Evolutionary conservation across 2,329 filamentous ascomycete species (phyloP).

Genomic region (Ceratocystis eucalypticola): DNA sequence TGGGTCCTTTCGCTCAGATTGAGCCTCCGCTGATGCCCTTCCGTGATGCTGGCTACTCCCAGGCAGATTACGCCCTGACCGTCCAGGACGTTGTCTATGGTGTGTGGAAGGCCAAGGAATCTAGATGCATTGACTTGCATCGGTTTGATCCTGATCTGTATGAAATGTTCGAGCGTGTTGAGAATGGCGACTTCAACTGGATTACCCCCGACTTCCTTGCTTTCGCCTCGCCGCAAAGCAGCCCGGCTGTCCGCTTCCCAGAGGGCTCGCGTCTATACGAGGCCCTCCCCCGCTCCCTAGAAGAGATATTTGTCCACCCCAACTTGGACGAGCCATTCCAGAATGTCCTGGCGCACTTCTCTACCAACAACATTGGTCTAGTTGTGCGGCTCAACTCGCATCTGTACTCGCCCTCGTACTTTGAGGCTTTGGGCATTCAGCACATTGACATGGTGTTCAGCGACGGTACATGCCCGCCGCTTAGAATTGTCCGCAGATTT

Average conservation of each 20-base stretch:
- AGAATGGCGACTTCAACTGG: slow-evolving; percentile 99
- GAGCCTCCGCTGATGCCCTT: slow-evolving; percentile 98
- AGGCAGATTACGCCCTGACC: slow-evolving; percentile 89
- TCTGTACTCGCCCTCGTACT: slow-evolving; percentile 93
- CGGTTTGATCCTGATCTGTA: slow-evolving; percentile 97
- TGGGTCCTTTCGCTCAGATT: slow-evolving; percentile 90
- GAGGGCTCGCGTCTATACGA: slow-evolving; percentile 60
- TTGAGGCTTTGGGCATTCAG: slow-evolving; percentile 85
- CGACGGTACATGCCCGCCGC: slow-evolving; percentile 84
- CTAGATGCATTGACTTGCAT: slow-evolving; percentile 77
- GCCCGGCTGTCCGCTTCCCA: slow-evolving; percentile 58
- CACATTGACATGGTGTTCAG: slow-evolving; percentile 99
- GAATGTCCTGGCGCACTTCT: slow-evolving; percentile 85
- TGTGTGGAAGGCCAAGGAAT: slow-evolving; percentile 97
- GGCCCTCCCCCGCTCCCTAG: slow-evolving; percentile 60
- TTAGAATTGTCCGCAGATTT: slow-evolving; percentile 84
- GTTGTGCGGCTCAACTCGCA: slow-evolving; percentile 93
- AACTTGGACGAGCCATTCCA: slow-evolving; percentile 78
- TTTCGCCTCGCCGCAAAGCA: slow-evolving; percentile 86
- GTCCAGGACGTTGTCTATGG: slow-evolving; percentile 97
- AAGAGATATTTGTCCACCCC: slow-evolving; percentile 55
- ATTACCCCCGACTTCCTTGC: slow-evolving; percentile 88
- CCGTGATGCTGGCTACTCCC: slow-evolving; percentile 93
- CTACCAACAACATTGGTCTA: slow-evolving; percentile 73
- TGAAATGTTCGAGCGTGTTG: slow-evolving; percentile 86